A percentile compares a stretch with the other conserved stretches of the same genome.
These are phyloP conservation scores for Phytophthora palmivora DNA, from an alignment of 352 stramenopile genomes.

Conservation along the genomic window DNA sequence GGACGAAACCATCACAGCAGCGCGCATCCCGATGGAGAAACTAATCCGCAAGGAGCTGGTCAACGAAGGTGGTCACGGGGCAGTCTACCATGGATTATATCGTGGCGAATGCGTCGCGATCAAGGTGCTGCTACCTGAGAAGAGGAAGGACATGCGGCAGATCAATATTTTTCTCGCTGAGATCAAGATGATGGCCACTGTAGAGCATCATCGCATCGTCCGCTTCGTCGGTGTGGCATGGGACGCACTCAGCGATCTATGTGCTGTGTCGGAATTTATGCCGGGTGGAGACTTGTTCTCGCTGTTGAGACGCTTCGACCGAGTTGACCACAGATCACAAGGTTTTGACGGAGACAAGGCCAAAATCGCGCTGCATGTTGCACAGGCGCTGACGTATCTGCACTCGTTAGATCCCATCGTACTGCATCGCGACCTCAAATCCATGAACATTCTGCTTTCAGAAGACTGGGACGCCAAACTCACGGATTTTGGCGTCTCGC, in stretches of 20 bases:
- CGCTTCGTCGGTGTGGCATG: conserved; percentile 66
- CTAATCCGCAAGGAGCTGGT: conserved; percentile 45
- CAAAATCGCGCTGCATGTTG: conserved; percentile 50
- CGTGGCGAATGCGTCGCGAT: conserved; percentile 55
- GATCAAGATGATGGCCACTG: conserved; percentile 60
- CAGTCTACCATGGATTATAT: conserved; percentile 58
- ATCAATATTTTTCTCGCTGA: conserved; percentile 64
- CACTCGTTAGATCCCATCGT: conserved; percentile 52
- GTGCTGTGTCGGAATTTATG: conserved; percentile 68
- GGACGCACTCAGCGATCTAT: conserved; percentile 54
- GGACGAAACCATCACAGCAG: conserved; percentile 36
- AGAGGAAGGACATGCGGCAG: conserved; percentile 49
- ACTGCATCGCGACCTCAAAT: conserved; percentile 68
- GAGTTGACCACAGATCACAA: conserved; percentile 31
- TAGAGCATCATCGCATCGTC: conserved; percentile 69
- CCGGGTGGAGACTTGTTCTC: conserved; percentile 49
- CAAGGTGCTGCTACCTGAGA: conserved; percentile 53
- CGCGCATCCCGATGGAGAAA: conserved; percentile 61
- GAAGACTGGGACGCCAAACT: conserved; percentile 48
- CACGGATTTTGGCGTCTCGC: conserved; percentile 63
- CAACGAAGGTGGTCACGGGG: conserved; percentile 54
- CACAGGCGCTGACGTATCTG: conserved; percentile 57
- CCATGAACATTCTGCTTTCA: conserved; percentile 61
- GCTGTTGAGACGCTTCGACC: conserved; percentile 43
- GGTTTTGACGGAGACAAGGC: conserved; percentile 53